Evolutionary conservation across 2,329 filamentous ascomycete species (phyloP), one percentile per base, ranked within the genome.

Genomic region (Leptographium flavum): DNA sequence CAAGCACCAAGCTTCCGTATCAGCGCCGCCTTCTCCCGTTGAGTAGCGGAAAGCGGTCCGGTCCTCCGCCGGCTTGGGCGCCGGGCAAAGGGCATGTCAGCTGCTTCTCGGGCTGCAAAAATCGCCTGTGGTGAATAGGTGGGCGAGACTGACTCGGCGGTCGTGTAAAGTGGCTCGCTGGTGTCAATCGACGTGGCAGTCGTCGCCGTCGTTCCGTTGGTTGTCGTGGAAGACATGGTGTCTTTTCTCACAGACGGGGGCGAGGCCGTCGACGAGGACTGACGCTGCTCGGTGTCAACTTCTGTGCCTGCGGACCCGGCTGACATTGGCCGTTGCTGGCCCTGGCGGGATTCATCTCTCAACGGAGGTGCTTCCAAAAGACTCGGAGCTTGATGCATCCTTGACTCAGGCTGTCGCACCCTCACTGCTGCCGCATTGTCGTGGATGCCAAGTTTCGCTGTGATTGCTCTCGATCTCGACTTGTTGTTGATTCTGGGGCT

Each of bases 1-100:
- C 74, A 78, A 40, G 74, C 74, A 47, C 74, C 73, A 44, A 77
- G 61, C 57, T 76, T 77, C 53, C 74, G 63, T 49, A 78, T 77
- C 47, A 78, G 57, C 39, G 73, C 73, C 39, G 74, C 74, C 57
- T 72, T 72, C 53, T 76, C 71, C 57, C 74, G 67, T 54, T 76
- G 74, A 50, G 71, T 65, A 45, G 73, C 67, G 28, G 73, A 75
- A 50, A 78, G 62, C 49, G 74, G 74, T 36, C 74, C 74, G 50
- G 73, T 77, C 46, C 74, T 70, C 58, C 74, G 68, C 55, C 74
- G 69, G 56, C 70, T 76, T 50, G 71, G 64, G 54, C 72, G 70
- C 53, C 71, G 70, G 56, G 63, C 66, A 56, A 68, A 67, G 61
- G 65, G 66, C 57, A 70, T 61, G 58, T 74, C 70, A 58, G 65